phyloP scores from a whole-genome alignment of 2,329 filamentous ascomycete genomes.

The Chrysoporthe puriensis region DNA sequence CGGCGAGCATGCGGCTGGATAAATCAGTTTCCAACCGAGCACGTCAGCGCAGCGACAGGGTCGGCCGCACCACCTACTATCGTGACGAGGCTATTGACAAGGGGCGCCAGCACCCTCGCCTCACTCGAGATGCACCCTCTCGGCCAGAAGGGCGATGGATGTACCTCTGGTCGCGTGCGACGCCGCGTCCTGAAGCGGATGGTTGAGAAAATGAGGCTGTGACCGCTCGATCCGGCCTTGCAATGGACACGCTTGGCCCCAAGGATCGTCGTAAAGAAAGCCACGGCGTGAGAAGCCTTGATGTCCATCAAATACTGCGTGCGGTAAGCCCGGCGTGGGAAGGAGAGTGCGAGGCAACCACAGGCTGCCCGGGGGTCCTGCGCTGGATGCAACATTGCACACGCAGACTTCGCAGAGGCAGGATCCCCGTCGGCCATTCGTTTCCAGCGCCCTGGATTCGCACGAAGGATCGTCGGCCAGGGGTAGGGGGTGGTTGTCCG shows the following conservation, averaged over 20 bases:
- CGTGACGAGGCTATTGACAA: not conserved
- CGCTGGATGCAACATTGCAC: slow-evolving; percentile 23
- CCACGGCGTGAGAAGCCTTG: not conserved
- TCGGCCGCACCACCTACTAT: not conserved
- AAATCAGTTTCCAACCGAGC: not conserved
- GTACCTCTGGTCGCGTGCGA: not conserved
- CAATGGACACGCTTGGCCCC: not conserved
- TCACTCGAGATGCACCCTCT: not conserved
- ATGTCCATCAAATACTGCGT: not conserved
- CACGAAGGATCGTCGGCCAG: slow-evolving; percentile 15
- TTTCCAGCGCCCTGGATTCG: slow-evolving; percentile 23
- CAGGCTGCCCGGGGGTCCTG: not conserved
- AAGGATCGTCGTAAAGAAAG: not conserved
- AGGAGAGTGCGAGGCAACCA: not conserved
- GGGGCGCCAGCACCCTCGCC: not conserved
- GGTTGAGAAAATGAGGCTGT: not conserved
- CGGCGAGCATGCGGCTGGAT: not conserved
- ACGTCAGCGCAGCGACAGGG: not conserved
- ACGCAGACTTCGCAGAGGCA: slow-evolving; percentile 8
- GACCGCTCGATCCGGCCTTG: not conserved
- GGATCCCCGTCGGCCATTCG: slow-evolving; percentile 7
- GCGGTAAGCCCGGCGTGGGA: not conserved
- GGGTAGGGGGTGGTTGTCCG: not conserved
- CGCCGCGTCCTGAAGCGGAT: not conserved
- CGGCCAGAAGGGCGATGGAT: not conserved